These are phyloP conservation scores for Myochromella boudieri DNA, from an alignment of 768 basidiomycete species.

Conservation along the genomic window DNA sequence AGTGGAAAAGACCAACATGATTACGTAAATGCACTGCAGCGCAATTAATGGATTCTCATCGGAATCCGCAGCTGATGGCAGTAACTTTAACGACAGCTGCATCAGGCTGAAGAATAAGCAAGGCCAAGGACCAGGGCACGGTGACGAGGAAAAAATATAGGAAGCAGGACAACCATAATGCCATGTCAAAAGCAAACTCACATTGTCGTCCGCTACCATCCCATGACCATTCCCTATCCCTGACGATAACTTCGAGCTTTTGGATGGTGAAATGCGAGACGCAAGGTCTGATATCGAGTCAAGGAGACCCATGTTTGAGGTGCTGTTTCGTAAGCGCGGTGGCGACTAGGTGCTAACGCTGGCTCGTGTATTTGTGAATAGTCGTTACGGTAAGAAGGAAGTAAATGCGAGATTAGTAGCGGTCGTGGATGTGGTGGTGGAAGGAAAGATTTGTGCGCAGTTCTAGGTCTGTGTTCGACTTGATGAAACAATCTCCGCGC, in stretches of 20 bases:
- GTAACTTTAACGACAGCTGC: background rate
- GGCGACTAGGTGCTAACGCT: background rate
- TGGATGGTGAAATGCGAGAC: slow-evolving; percentile 45
- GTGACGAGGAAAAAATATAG: slow-evolving; percentile 11
- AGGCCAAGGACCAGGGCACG: slow-evolving; percentile 6
- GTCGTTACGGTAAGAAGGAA: background rate
- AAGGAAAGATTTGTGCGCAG: background rate
- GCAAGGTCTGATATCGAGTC: slow-evolving; percentile 57
- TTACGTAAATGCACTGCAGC: slow-evolving; percentile 41
- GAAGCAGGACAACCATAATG: background rate
- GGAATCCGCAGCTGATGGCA: slow-evolving; percentile 6
- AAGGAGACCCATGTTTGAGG: slow-evolving; percentile 48
- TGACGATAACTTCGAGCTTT: slow-evolving; percentile 35
- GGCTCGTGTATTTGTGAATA: background rate
- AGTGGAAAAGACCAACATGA: slow-evolving; percentile 41
- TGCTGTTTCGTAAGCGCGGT: background rate
- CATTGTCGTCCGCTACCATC: slow-evolving; percentile 71
- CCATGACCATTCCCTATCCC: slow-evolving; percentile 64
- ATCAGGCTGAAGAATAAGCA: slow-evolving; percentile 5
- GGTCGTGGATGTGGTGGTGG: background rate
- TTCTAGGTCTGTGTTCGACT: slow-evolving; percentile 3
- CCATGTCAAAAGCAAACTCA: slow-evolving; percentile 43
- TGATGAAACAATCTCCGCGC: slow-evolving; percentile 3
- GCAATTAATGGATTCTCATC: slow-evolving; percentile 4
- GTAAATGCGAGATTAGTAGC: background rate